Percentiles rank a stretch among this genome's conserved stretches.
Evolutionary conservation across 225 moss, liverwort and hornwort genomes (phyloP).

Genomic region (Pseudoscleropodium purum): DNA sequence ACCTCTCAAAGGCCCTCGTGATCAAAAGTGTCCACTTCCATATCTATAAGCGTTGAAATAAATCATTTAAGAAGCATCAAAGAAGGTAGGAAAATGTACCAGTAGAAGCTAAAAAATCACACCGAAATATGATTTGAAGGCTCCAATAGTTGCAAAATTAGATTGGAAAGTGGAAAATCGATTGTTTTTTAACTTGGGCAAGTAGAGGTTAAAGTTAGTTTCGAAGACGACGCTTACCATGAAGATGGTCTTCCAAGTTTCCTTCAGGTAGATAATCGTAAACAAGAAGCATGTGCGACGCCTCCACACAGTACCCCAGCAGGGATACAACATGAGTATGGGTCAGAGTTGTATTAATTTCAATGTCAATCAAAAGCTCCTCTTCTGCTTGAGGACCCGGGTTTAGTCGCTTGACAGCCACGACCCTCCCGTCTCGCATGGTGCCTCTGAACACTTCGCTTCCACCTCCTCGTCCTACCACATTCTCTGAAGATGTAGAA

Average conservation of each 20-base stretch:
- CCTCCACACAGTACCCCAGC: slow-evolving; percentile 48
- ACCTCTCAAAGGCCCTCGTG: too few relatives aligned
- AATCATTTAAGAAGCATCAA: not conserved
- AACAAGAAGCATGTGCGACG: slow-evolving; percentile 35
- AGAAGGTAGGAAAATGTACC: not conserved
- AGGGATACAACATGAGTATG: slow-evolving; percentile 34
- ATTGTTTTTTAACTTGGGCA: not conserved
- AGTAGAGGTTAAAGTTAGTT: not conserved
- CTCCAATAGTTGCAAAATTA: too few relatives aligned
- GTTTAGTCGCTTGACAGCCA: slow-evolving; percentile 47
- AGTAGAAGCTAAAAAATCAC: not conserved
- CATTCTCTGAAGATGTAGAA: slow-evolving; percentile 22
- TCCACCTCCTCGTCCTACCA: slow-evolving; percentile 56
- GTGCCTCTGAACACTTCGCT: slow-evolving; percentile 44
- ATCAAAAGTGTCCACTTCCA: not conserved
- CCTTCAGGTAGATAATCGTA: slow-evolving; percentile 44
- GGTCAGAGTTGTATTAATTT: slow-evolving; percentile 31
- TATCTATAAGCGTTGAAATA: too few relatives aligned
- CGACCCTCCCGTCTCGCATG: slow-evolving; percentile 26
- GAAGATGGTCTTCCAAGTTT: slow-evolving; percentile 57
- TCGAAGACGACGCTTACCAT: slow-evolving; percentile 5
- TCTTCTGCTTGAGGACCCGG: slow-evolving; percentile 38
- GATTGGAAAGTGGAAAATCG: not conserved
- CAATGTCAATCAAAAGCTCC: slow-evolving; percentile 45
- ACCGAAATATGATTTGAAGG: not conserved